Conservation (phyloP, 768 basidiomycete species). For the Pleurotus sapidus region DNA sequence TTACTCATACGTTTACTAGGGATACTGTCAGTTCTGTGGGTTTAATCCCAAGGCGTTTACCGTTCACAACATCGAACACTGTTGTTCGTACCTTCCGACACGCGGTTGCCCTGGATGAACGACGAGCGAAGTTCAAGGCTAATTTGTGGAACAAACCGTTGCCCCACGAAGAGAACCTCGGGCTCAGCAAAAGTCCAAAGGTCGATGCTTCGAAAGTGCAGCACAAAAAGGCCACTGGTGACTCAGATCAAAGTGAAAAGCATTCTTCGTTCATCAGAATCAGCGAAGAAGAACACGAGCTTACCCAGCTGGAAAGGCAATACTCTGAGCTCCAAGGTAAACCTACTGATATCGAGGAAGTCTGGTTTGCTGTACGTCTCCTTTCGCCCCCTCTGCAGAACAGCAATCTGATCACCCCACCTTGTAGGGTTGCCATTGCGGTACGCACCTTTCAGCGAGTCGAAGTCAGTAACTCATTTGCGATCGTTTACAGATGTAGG, state of each 20-base stretch:
- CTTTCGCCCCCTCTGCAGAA: not conserved
- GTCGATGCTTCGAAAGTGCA: not conserved
- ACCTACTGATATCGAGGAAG: slow-evolving; percentile 43
- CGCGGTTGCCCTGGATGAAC: slow-evolving; percentile 53
- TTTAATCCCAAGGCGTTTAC: slow-evolving; percentile 37
- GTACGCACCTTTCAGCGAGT: slow-evolving; percentile 14
- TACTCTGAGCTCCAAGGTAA: slow-evolving; percentile 14
- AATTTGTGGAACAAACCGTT: slow-evolving; percentile 35
- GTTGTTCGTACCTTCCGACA: slow-evolving; percentile 50
- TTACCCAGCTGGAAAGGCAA: slow-evolving; percentile 21
- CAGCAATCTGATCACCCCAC: not conserved
- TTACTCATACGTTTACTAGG: slow-evolving; percentile 24
- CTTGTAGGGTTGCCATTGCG: slow-evolving; percentile 30
- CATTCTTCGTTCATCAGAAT: slow-evolving; percentile 1
- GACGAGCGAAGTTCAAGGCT: slow-evolving; percentile 47
- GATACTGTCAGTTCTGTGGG: slow-evolving; percentile 58
- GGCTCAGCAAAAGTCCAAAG: not conserved
- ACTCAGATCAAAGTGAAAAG: slow-evolving; percentile 4
- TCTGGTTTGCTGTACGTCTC: slow-evolving; percentile 44
- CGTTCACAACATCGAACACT: slow-evolving; percentile 43
- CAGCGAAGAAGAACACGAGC: slow-evolving; percentile 1
- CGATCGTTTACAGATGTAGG: slow-evolving; percentile 21
- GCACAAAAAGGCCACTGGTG: not conserved
- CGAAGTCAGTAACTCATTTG: not conserved
- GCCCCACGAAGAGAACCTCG: slow-evolving; percentile 27